Base-by-base conservation (phyloP, 2,329 filamentous ascomycete genomes). In the Xylariaceae sp. region DNA sequence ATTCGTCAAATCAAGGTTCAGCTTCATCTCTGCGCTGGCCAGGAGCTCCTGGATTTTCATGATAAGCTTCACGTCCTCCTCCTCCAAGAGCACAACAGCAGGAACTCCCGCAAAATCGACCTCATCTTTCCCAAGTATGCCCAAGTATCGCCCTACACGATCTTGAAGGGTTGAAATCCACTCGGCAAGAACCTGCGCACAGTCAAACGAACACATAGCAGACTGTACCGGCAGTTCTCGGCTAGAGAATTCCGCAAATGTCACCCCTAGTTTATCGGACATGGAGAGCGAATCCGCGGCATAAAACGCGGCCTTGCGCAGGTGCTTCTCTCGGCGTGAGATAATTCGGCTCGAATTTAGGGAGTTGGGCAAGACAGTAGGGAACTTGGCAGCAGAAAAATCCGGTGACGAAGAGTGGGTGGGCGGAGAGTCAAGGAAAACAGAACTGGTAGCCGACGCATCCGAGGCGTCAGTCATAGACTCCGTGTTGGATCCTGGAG, bases 161-260 rank as follows among this genome's bases (percentile, higher is more conserved):
- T 96, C 92, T 70, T 99, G 94, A 3, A 97, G 83, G 1, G 91
- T 94, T 5, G 89, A 88, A 39, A 94, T 82, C 92, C 92, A 99
- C 71, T 97, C 92, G 0, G 90, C 90, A 30, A 99, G 80, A 1
- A 97, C 90, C 67, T 96, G 92, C 2, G 89, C 88, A 66, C 92
- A 97, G 67, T 97, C 92, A 65, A 96, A 95, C 5, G 88, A 86
- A 70, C 92, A 96, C 77, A 97, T 85, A 1, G 91, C 89, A 13
- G 89, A 91, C 68, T 96, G 92, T 37, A 96, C 81, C 0, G 94
- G 91, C 12, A 97, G 78, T 67, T 96, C 91, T 42, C 89, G 81
- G 49, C 88, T 91, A 1, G 85, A 87, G 57, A 89, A 86, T 59
- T 96, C 91, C 7, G 88, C 86, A 71, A 92, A 94, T 0, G 89